Conservation (phyloP, 2,329 filamentous ascomycete species). For the Ceratocystis eucalypticola region DNA sequence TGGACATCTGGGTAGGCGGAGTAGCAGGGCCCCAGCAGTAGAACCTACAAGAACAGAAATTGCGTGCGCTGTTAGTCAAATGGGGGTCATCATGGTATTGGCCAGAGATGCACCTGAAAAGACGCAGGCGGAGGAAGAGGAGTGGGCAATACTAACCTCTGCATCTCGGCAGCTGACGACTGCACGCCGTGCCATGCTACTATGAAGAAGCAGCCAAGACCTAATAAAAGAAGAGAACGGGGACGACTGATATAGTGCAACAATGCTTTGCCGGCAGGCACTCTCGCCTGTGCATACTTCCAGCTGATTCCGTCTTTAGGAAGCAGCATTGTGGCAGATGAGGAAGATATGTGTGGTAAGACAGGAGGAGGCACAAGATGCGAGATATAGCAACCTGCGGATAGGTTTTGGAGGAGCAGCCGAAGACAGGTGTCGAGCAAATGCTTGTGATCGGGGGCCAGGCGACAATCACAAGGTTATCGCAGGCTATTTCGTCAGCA, state of each 20-base stretch:
- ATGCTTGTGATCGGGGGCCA: neutral
- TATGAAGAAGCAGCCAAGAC: slow-evolving; percentile 55
- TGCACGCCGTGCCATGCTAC: slow-evolving; percentile 81
- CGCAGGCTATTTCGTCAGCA: neutral
- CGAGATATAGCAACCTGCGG: neutral
- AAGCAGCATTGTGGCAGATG: slow-evolving; percentile 55
- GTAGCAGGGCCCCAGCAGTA: slow-evolving; percentile 95
- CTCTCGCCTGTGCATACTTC: slow-evolving; percentile 71
- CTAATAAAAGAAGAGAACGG: slow-evolving; percentile 62
- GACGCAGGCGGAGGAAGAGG: neutral
- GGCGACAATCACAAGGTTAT: neutral
- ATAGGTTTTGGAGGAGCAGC: neutral
- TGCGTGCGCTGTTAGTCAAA: neutral
- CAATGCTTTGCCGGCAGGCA: slow-evolving; percentile 64
- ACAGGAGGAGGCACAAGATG: neutral
- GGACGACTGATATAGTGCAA: slow-evolving; percentile 60
- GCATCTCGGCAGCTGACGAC: slow-evolving; percentile 71
- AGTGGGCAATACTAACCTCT: slow-evolving; percentile 50
- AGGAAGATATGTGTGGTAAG: slow-evolving; percentile 22
- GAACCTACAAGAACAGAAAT: slow-evolving; percentile 46
- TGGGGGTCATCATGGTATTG: neutral
- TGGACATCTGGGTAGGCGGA: slow-evolving; percentile 88
- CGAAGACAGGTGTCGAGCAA: too few species aligned
- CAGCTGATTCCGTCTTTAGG: slow-evolving; percentile 82
- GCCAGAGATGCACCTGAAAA: neutral